Conservation (phyloP, 345 rosid species). For the Arabidopsis suecica region DNA sequence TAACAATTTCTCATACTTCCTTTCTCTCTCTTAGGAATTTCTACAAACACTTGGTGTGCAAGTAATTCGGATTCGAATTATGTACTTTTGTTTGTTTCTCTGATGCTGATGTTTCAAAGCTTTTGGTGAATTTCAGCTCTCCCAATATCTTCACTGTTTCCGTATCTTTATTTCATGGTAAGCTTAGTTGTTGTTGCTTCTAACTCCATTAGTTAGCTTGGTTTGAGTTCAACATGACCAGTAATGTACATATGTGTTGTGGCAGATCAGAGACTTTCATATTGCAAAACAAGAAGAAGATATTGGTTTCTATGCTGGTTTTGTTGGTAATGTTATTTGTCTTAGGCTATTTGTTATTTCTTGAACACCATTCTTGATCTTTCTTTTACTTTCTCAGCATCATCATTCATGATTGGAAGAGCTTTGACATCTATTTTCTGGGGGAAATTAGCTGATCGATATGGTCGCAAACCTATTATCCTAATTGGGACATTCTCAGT, state of each 20-base stretch:
- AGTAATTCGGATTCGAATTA: background rate
- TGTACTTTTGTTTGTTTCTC: background rate
- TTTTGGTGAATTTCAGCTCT: slow-evolving; percentile 59
- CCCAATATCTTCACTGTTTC: slow-evolving; percentile 79
- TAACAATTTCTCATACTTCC: background rate
- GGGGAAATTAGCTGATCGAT: slow-evolving; percentile 83
- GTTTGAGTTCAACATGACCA: background rate
- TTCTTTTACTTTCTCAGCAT: slow-evolving; percentile 47
- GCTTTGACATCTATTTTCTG: slow-evolving; percentile 73
- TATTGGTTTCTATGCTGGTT: slow-evolving; percentile 81
- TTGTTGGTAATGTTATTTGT: slow-evolving; percentile 51
- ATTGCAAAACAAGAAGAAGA: slow-evolving; percentile 71
- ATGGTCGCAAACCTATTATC: slow-evolving; percentile 81
- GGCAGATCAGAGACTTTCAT: slow-evolving; percentile 67
- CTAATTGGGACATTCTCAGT: slow-evolving; percentile 57
- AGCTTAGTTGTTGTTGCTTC: slow-evolving; percentile 16
- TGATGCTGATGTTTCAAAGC: background rate
- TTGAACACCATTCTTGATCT: background rate
- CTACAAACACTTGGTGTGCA: background rate
- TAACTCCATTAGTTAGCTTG: background rate
- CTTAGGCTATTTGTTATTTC: background rate
- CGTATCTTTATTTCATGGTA: slow-evolving; percentile 87
- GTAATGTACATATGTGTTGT: slow-evolving; percentile 6
- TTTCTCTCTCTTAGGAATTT: background rate
- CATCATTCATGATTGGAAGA: slow-evolving; percentile 90